phyloP scores from a whole-genome alignment of 768 basidiomycete species.

The Tulasnella sp. region DNA sequence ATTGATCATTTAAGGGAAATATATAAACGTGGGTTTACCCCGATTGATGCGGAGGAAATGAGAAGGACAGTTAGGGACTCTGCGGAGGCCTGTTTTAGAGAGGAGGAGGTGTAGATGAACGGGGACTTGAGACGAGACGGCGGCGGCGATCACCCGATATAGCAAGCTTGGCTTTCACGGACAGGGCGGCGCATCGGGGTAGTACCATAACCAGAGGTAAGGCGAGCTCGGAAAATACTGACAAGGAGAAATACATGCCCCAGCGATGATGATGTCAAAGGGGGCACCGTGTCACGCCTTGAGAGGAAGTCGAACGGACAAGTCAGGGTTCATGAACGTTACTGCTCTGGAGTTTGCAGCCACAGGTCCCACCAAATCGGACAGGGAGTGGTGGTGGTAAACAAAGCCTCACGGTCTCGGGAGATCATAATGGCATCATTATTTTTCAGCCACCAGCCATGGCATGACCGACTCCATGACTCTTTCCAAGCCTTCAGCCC shows the following conservation, averaged over 20 bases:
- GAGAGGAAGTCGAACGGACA: background rate
- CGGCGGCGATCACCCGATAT: background rate
- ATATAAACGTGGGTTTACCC: background rate
- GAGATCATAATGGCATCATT: too few relatives aligned
- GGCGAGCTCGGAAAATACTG: background rate
- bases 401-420: too few relatives aligned
- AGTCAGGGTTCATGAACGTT: background rate
- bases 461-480: too few relatives aligned
- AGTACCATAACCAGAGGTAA: background rate
- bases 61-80: too few relatives aligned
- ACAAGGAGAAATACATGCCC: background rate
- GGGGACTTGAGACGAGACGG: background rate
- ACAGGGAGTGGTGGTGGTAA: too few relatives aligned
- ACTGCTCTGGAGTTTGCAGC: background rate
- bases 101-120: background rate
- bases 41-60: background rate
- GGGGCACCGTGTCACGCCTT: background rate
- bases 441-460: too few relatives aligned
- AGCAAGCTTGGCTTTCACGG: background rate
- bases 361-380: too few relatives aligned
- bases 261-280: background rate
- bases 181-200: background rate
- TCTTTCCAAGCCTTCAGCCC: too few relatives aligned
- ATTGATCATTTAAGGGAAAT: background rate
- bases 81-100: background rate